Percentiles rank a stretch among this genome's conserved stretches.
phyloP scores from a whole-genome alignment of 2,329 filamentous ascomycete genomes.

The Diaporthe citri region DNA sequence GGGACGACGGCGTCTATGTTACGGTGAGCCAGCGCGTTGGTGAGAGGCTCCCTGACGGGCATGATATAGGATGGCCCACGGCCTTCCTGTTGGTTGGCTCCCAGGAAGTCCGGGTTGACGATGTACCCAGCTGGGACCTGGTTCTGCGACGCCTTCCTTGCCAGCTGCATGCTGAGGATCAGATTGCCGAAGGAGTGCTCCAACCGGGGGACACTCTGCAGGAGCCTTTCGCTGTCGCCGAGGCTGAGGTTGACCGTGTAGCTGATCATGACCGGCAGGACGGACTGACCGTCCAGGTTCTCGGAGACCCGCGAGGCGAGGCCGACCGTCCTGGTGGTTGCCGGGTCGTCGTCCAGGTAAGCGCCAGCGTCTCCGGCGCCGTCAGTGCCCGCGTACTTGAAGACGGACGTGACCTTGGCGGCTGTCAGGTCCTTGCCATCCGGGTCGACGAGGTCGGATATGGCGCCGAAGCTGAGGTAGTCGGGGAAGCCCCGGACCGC shows the following conservation, averaged over 20 bases:
- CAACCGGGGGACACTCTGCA: not conserved
- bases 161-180: constrained; percentile 6
- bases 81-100: not conserved
- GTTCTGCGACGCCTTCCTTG: not conserved
- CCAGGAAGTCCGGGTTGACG: constrained; percentile 19
- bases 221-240: not conserved
- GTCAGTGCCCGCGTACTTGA: constrained; percentile 5
- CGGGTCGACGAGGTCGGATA: constrained; percentile 14
- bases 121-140: not conserved
- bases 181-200: constrained; percentile 10
- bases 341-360: not conserved
- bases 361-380: not conserved
- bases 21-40: not conserved
- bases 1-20: not conserved
- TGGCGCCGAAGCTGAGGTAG: constrained; percentile 5
- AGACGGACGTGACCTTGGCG: not conserved
- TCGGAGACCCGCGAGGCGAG: not conserved
- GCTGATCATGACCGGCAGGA: constrained; percentile 8
- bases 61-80: not conserved
- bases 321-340: constrained; percentile 1
- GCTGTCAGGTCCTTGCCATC: constrained; percentile 2
- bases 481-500: not conserved
- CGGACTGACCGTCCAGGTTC: not conserved
- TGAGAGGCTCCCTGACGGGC: constrained; percentile 2
- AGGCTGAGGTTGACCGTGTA: constrained; percentile 11